These are phyloP conservation scores for Cerioporus squamosus DNA, from an alignment of 1,284 basidiomycete genomes.

Conservation along the genomic window DNA sequence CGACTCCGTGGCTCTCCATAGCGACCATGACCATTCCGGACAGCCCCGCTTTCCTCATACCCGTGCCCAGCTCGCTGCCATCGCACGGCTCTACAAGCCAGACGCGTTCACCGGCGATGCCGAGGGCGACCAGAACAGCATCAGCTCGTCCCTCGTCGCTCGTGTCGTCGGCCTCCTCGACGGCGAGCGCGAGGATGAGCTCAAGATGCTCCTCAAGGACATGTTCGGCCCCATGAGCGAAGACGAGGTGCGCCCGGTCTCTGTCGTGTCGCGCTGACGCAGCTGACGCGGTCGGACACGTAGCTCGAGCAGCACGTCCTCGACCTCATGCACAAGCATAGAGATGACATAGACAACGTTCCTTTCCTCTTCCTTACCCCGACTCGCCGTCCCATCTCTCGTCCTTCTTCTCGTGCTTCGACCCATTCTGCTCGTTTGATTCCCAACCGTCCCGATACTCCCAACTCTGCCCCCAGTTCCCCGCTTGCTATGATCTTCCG, in stretches of 20 bases:
- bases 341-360: constrained; percentile 80
- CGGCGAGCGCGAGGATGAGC: constrained; percentile 84
- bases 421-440: constrained; percentile 66
- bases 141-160: constrained; percentile 63
- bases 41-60: constrained; percentile 75
- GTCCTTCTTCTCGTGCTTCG: constrained; percentile 82
- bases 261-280: constrained; percentile 4
- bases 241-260: constrained; percentile 63
- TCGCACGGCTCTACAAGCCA: constrained; percentile 72
- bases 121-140: constrained; percentile 58
- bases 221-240: constrained; percentile 69
- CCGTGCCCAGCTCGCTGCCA: constrained; percentile 72
- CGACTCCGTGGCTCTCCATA: constrained; percentile 24
- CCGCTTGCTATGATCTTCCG: constrained; percentile 73
- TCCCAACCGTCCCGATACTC: constrained; percentile 71
- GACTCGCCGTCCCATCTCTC: constrained; percentile 75
- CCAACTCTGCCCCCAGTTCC: constrained; percentile 69
- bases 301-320: constrained; percentile 80
- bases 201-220: constrained; percentile 75
- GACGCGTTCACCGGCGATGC: constrained; percentile 49
- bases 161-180: constrained; percentile 74
- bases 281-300: background rate
- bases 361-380: constrained; percentile 83
- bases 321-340: constrained; percentile 86
- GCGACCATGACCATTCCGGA: constrained; percentile 20